Evolutionary conservation across 306 rosid species (phyloP), one percentile per base, ranked within the genome.

Genomic region (Crataegus laevigata): DNA sequence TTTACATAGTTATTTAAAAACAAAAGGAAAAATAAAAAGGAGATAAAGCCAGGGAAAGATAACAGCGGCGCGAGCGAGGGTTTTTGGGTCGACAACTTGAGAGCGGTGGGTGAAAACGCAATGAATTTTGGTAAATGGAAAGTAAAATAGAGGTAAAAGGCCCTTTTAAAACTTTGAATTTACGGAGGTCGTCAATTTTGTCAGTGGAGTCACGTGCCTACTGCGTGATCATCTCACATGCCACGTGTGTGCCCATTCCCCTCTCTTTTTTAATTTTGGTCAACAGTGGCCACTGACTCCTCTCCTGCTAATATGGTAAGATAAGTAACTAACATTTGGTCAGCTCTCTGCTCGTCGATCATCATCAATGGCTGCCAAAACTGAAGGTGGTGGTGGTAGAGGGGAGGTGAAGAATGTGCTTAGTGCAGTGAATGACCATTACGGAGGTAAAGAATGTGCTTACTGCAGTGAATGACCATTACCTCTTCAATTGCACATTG

Each of bases 51-150:
- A 19, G 28, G 57, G 1, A 40, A 15, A 4, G 68, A 26, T 59
- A 11, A 42, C 38, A 11, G 85, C 89, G 87, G 84, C 82, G 76
- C 12, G 52, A 81, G 51, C 51, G 19, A 47, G 52, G 86, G 93
- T 83, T 77, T 66, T 71, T 29, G 14, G 61, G 74, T 32, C 13
- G 22, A 11, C 64, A 12, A 21, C 21, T 21, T 21, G 60, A 21
- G 60, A 42, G 50, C 4, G 18, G 64, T 47, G 54, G 87, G 91
- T 84, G 89, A 90, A 86, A 85, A 13, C 52, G 63, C 7, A 7
- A 14, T 17, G 6, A 70, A 47, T 76, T 42, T 65, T 47, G 71
- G 85, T 84, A 78, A 88, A 80, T 18, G 32, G 17, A 78, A 29
- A 60, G 77, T 80, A 63, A 71, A 77, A 34, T 47, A 69, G 4